Evolutionary conservation across 2,329 filamentous ascomycete species (phyloP).

Genomic region (Diplodia seriata): DNA sequence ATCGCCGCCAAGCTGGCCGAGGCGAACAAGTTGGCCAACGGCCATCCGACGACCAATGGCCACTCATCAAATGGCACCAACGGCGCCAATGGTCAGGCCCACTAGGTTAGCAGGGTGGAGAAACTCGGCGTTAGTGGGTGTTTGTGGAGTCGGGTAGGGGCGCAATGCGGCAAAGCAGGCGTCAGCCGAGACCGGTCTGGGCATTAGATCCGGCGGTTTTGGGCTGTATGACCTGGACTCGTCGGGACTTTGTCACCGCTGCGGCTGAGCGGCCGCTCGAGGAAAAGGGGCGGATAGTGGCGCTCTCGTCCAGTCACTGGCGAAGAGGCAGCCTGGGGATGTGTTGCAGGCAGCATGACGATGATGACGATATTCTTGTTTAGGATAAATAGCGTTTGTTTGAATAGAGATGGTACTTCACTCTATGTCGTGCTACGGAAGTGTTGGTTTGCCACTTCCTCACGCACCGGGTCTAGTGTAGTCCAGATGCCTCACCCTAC

Average conservation of each 20-base stretch:
- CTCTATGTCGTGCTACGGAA: background rate
- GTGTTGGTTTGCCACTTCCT: slow-evolving; percentile 42
- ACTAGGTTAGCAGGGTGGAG: slow-evolving; percentile 13
- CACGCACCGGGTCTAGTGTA: slow-evolving; percentile 69
- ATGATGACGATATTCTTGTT: background rate
- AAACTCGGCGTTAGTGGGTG: background rate
- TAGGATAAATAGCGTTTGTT: slow-evolving; percentile 1
- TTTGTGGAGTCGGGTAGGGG: background rate
- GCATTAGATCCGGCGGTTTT: slow-evolving; percentile 10
- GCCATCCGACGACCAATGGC: slow-evolving; percentile 13
- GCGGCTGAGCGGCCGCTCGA: background rate
- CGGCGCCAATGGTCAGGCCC: slow-evolving; percentile 19
- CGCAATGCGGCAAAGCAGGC: slow-evolving; percentile 12
- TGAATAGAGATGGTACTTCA: slow-evolving; percentile 1
- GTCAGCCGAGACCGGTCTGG: slow-evolving; percentile 12
- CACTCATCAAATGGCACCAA: slow-evolving; percentile 7
- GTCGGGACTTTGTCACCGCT: background rate
- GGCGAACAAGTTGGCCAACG: slow-evolving; percentile 20
- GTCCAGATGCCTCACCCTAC: slow-evolving; percentile 68
- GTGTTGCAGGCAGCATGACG: background rate
- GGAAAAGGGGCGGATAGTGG: slow-evolving; percentile 1
- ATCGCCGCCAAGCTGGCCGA: slow-evolving; percentile 45
- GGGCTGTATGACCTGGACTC: background rate
- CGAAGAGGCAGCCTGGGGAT: slow-evolving; percentile 5
- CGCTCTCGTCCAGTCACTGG: background rate